Evolutionary conservation across 306 rosid species (phyloP).

Genomic region (barrel medic (Medicago truncatula)): MtrunA17r5.0-ANR NC_053049.1:28375001-28375500

Average conservation of each 20-base stretch:
- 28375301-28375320: neutral
- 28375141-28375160: neutral
- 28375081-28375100: neutral
- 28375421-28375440: no score
- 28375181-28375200: neutral
- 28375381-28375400: no score
- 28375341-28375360: no score
- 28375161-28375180: neutral
- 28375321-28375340: neutral
- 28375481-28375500: no score
- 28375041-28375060: constrained; percentile 21
- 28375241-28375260: constrained; percentile 7
- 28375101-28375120: neutral
- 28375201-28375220: constrained; percentile 4
- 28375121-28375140: neutral
- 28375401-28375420: no score
- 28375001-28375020: constrained; percentile 51
- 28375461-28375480: no score
- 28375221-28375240: constrained; percentile 17
- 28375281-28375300: constrained; percentile 1
- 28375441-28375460: no score
- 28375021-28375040: constrained; percentile 72
- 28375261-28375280: constrained; percentile 15
- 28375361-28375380: no score
- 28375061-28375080: neutral